phyloP scores from a whole-genome alignment of 768 basidiomycete species.

The Rhizopogon roseolus region DNA sequence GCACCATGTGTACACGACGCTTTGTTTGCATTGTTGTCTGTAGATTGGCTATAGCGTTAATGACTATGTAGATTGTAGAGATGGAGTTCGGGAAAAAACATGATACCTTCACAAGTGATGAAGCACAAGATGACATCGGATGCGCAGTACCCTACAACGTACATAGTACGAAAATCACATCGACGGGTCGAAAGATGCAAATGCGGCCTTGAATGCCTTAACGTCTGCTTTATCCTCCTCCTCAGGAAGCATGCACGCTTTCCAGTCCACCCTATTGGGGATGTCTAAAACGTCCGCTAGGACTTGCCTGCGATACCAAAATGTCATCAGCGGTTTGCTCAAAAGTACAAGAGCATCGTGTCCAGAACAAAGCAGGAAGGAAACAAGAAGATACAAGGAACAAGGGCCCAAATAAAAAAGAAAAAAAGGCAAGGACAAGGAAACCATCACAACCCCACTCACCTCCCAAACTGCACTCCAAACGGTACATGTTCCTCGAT shows the following conservation, averaged over 20 bases:
- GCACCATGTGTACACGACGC: not conserved
- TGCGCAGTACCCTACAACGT: not conserved
- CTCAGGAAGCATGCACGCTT: conserved; percentile 75
- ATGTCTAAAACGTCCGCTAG: conserved; percentile 71
- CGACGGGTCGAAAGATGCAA: conserved; percentile 66
- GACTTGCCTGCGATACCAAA: conserved; percentile 55
- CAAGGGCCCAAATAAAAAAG: not conserved
- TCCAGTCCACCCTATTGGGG: conserved; percentile 88
- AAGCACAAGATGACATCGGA: not conserved
- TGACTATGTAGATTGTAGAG: not conserved
- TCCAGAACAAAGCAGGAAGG: not conserved
- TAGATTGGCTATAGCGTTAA: not conserved
- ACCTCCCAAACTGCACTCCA: conserved; percentile 93
- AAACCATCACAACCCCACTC: conserved; percentile 19
- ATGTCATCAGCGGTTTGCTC: conserved; percentile 4
- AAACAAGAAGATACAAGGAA: not conserved
- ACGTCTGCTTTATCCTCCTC: conserved; percentile 85
- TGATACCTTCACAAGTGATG: not conserved
- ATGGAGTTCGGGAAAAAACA: not conserved
- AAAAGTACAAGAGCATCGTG: not conserved
- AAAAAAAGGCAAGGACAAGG: not conserved
- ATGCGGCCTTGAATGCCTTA: conserved; percentile 78
- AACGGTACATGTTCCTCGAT: conserved; percentile 77
- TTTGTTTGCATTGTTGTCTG: not conserved
- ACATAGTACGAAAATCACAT: conserved; percentile 9